phyloP scores from a whole-genome alignment of 1,139 yeast species.

The Taphrina deformans region DNA sequence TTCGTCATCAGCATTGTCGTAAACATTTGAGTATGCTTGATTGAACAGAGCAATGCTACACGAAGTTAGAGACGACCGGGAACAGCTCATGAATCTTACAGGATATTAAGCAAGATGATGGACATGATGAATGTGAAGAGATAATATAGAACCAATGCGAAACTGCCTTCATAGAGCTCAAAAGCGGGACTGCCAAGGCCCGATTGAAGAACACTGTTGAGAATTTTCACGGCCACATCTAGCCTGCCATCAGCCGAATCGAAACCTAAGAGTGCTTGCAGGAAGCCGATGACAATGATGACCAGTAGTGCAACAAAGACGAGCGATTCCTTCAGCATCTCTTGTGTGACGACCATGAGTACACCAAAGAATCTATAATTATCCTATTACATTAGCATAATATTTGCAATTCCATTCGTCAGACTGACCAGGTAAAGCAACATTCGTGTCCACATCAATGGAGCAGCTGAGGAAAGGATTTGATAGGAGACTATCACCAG shows the following conservation, averaged over 20 bases:
- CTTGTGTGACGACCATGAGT: slow-evolving; percentile 78
- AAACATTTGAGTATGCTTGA: slow-evolving; percentile 77
- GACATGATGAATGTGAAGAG: slow-evolving; percentile 71
- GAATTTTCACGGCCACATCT: slow-evolving; percentile 67
- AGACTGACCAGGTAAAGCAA: slow-evolving; percentile 62
- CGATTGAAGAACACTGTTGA: slow-evolving; percentile 67
- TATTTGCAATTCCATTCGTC: slow-evolving; percentile 15
- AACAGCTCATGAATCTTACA: too few species aligned
- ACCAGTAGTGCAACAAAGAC: slow-evolving; percentile 72
- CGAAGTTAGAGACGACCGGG: too few species aligned
- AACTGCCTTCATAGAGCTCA: slow-evolving; percentile 65
- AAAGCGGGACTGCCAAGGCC: slow-evolving; percentile 74
- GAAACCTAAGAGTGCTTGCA: slow-evolving; percentile 82
- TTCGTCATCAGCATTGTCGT: slow-evolving; percentile 79
- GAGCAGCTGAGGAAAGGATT: slow-evolving; percentile 76
- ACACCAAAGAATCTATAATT: slow-evolving; percentile 76
- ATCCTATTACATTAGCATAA: neutral
- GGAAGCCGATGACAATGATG: slow-evolving; percentile 73
- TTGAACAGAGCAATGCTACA: slow-evolving; percentile 78
- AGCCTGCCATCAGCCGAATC: slow-evolving; percentile 84
- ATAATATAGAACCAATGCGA: slow-evolving; percentile 75
- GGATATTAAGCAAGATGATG: slow-evolving; percentile 53
- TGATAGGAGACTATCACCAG: slow-evolving; percentile 70
- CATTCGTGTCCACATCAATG: slow-evolving; percentile 81
- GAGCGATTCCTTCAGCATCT: slow-evolving; percentile 82